These are phyloP conservation scores for Penicillium freii DNA, from an alignment of 2,329 filamentous ascomycete species.

Conservation along the genomic window DNA sequence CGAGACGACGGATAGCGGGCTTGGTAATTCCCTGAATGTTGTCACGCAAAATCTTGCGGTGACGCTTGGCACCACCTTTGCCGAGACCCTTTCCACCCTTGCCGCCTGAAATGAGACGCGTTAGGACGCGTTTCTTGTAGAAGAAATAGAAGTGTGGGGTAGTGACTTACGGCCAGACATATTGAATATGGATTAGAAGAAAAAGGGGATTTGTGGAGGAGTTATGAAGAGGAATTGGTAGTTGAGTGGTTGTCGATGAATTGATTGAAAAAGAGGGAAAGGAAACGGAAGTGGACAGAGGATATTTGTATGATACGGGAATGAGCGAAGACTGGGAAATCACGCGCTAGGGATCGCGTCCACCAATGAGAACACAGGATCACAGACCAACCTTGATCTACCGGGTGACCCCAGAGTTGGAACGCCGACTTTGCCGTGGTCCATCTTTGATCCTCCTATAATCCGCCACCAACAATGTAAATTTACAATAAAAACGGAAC, in stretches of 20 bases:
- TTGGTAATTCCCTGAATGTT: slow-evolving; percentile 99
- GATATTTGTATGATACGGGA: slow-evolving; percentile 43
- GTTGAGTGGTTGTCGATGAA: slow-evolving; percentile 19
- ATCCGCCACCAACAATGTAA: slow-evolving; percentile 18
- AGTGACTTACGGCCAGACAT: slow-evolving; percentile 59
- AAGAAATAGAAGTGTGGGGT: slow-evolving; percentile 7
- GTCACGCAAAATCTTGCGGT: slow-evolving; percentile 98
- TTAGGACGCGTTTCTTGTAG: slow-evolving; percentile 42
- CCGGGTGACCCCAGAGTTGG: slow-evolving; percentile 26
- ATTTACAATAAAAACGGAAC: slow-evolving; percentile 9
- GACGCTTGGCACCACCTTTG: slow-evolving; percentile 97
- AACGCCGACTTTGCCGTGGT: slow-evolving; percentile 24
- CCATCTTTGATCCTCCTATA: slow-evolving; percentile 27
- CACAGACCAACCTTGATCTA: slow-evolving; percentile 29
- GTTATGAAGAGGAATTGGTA: slow-evolving; percentile 24
- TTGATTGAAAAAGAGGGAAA: slow-evolving; percentile 26
- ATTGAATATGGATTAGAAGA: slow-evolving; percentile 41
- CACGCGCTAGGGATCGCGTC: slow-evolving; percentile 36
- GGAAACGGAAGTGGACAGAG: slow-evolving; percentile 29
- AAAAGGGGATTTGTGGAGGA: slow-evolving; percentile 8
- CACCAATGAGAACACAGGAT: slow-evolving; percentile 39
- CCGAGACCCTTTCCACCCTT: slow-evolving; percentile 97
- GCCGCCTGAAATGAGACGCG: slow-evolving; percentile 61
- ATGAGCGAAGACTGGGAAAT: slow-evolving; percentile 35
- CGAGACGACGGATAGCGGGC: slow-evolving; percentile 97